Conservation (phyloP, 2,329 filamentous ascomycete genomes). For the Fusarium irregulare region DNA sequence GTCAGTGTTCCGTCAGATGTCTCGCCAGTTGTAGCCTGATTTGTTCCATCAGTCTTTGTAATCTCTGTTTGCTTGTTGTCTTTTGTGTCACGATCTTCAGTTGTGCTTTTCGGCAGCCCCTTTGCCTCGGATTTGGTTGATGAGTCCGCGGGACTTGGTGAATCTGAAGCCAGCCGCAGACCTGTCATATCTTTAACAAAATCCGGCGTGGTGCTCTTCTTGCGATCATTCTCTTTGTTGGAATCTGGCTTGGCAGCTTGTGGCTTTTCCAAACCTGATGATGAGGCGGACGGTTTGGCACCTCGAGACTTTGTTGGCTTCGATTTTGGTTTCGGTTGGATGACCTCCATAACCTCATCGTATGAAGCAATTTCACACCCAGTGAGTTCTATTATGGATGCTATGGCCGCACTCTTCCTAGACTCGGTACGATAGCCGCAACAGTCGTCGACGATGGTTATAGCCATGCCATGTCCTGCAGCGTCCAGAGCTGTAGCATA, state of each 20-base stretch:
- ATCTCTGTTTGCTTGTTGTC: constrained; percentile 28
- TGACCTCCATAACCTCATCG: constrained; percentile 63
- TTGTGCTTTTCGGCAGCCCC: constrained; percentile 33
- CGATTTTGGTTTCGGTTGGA: constrained; percentile 37
- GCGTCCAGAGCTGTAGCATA: constrained; percentile 94
- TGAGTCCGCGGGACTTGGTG: constrained; percentile 36
- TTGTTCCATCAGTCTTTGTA: constrained; percentile 24
- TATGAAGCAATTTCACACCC: constrained; percentile 75
- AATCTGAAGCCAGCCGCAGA: constrained; percentile 47
- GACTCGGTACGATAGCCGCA: constrained; percentile 79
- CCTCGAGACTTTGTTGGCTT: constrained; percentile 15
- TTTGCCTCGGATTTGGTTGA: constrained; percentile 38
- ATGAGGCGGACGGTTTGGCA: constrained; percentile 9
- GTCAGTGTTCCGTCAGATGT: background rate
- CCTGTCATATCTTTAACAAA: constrained; percentile 49
- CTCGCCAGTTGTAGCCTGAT: background rate
- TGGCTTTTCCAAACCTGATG: constrained; percentile 19
- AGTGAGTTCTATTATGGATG: constrained; percentile 77
- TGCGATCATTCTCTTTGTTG: constrained; percentile 21
- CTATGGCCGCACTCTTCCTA: constrained; percentile 77
- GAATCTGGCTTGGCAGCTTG: constrained; percentile 9
- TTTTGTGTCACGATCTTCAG: constrained; percentile 29
- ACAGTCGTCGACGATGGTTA: constrained; percentile 89
- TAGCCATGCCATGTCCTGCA: constrained; percentile 85
- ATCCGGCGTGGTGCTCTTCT: constrained; percentile 46